A percentile compares a stretch with the other conserved stretches of the same genome.
phyloP scores from a whole-genome alignment of 371 early-diverging fungal genomes.

The Coemansia sp. region DNA sequence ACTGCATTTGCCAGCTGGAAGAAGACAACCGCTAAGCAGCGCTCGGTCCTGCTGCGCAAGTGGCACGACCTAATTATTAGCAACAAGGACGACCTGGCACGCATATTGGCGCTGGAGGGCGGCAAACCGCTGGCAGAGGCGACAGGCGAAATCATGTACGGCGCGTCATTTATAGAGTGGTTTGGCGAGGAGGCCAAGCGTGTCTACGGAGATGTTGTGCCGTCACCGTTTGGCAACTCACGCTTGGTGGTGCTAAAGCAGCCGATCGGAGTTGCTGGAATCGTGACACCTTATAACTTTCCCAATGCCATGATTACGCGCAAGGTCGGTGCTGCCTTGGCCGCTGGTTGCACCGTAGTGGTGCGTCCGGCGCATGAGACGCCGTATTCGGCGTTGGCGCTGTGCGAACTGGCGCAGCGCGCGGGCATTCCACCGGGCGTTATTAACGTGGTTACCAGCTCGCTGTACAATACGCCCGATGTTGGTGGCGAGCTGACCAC shows the following conservation, averaged over 20 bases:
- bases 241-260: conserved; percentile 73
- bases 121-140: conserved; percentile 66
- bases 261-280: conserved; percentile 82
- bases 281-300: conserved; percentile 96
- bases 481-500: conserved; percentile 71
- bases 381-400: conserved; percentile 78
- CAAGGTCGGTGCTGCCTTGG: conserved; percentile 79
- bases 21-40: conserved; percentile 61
- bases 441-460: conserved; percentile 71
- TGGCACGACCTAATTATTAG: conserved; percentile 71
- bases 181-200: conserved; percentile 85
- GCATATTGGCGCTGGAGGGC: conserved; percentile 73
- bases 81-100: conserved; percentile 73
- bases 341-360: conserved; percentile 73
- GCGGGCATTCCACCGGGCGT: conserved; percentile 91
- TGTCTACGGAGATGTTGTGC: conserved; percentile 78
- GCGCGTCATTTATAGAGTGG: conserved; percentile 80
- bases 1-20: conserved; percentile 65
- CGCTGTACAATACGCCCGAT: conserved; percentile 59
- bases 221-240: conserved; percentile 57
- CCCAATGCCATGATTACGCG: conserved; percentile 91
- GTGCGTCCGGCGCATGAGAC: conserved; percentile 63
- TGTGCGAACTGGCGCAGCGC: conserved; percentile 70
- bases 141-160: conserved; percentile 76
- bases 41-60: conserved; percentile 63